A percentile compares a stretch with the other conserved stretches of the same genome.
Conservation (phyloP, 108 stramenopile species). For the Pseudonitzschia pungens region DNA sequence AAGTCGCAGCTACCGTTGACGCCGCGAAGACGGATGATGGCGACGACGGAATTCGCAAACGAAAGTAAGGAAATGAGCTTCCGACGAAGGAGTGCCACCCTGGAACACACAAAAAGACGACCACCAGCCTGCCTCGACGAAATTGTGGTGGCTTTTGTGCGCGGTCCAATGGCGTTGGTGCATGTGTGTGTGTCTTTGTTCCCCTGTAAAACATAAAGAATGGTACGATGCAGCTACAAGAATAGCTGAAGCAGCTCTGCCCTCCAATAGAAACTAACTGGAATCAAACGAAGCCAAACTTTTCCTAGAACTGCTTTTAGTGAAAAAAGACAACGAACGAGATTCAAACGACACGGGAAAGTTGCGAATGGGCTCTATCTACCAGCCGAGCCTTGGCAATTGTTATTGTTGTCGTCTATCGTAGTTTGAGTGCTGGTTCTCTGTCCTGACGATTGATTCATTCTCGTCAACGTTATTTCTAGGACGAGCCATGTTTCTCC, state of each 20-base stretch:
- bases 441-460: too few species aligned
- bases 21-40: slow-evolving; percentile 15
- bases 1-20: slow-evolving; percentile 30
- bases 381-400: too few species aligned
- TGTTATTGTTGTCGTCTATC: too few species aligned
- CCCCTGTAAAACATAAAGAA: neutral
- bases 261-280: neutral
- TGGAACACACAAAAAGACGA: neutral
- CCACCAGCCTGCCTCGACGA: neutral
- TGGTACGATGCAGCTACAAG: neutral
- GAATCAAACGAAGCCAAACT: neutral
- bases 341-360: too few species aligned
- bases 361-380: too few species aligned
- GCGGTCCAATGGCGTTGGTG: neutral
- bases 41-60: slow-evolving; percentile 29
- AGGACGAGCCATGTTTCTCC: too few species aligned
- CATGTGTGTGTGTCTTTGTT: neutral
- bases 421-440: too few species aligned
- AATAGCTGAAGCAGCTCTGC: neutral
- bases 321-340: too few species aligned
- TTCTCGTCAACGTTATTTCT: too few species aligned
- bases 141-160: neutral
- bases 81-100: neutral
- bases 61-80: slow-evolving; percentile 15
- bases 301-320: neutral